These are phyloP conservation scores for Carnegiea gigantea DNA, from an alignment of 179 eudicot genomes.

Conservation along the genomic window DNA sequence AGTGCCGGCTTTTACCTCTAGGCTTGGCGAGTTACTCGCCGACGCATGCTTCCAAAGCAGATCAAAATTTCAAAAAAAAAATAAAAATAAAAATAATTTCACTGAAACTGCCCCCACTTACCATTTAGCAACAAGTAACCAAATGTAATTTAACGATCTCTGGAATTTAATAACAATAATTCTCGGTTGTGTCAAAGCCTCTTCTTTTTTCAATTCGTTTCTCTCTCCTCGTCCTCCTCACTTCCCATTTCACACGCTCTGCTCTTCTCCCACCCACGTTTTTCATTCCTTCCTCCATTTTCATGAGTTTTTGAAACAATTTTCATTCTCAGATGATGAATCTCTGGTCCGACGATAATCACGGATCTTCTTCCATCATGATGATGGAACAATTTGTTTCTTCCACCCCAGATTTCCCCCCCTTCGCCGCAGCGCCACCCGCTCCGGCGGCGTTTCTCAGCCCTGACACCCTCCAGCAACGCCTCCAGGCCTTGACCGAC, in stretches of 20 bases:
- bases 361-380: slow-evolving; percentile 15
- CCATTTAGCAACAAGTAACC: neutral
- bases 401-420: slow-evolving; percentile 17
- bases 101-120: neutral
- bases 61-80: no score
- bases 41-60: neutral
- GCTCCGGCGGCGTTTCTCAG: slow-evolving; percentile 21
- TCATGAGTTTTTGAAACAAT: neutral
- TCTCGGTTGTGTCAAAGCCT: neutral
- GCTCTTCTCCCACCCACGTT: slow-evolving; percentile 17
- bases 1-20: neutral
- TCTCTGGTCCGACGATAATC: slow-evolving; percentile 44
- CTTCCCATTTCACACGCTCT: slow-evolving; percentile 10
- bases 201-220: neutral
- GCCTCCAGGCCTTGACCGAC: slow-evolving; percentile 70
- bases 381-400: slow-evolving; percentile 39
- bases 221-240: slow-evolving; percentile 19
- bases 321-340: slow-evolving; percentile 28
- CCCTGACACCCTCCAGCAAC: slow-evolving; percentile 73
- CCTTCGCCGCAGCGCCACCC: slow-evolving; percentile 11
- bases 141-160: neutral
- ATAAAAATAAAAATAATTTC: neutral
- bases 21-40: neutral
- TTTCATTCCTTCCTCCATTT: slow-evolving; percentile 16
- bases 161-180: neutral